Evolutionary conservation across 192 early-diverging fungal genomes (phyloP), one percentile per base, ranked within the genome.

Genomic region (Dispira parvispora): DNA sequence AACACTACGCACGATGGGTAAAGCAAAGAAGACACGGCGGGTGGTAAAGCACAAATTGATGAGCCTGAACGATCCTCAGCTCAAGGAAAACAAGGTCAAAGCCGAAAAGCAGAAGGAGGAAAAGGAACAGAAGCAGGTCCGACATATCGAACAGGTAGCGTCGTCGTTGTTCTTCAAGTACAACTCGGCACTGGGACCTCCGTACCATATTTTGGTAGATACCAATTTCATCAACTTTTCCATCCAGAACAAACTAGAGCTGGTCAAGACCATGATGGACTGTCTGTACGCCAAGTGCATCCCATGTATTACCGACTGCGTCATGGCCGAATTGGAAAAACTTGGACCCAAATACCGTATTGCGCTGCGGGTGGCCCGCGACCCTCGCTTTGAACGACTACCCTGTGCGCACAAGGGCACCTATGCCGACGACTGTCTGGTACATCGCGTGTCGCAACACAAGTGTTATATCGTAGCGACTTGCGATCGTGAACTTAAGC

Each of bases 191-290:
- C 77, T 99, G 5, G 91, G 89, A 3, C 96, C 96, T 45, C 96
- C 96, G 16, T 99, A 99, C 74, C 87, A 91, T 64, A 81, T 99
- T 23, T 73, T 99, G 12, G 84, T 99, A 44, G 96, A 99, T 75
- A 97, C 96, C 67, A 99, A 99, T 72, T 99, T 99, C 62, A 98
- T 99, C 81, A 99, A 99, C 79, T 96, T 99, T 69, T 89, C 92
- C 12, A 91, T 99, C 68, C 94, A 96, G 71, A 99, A 99, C 80
- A 95, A 97, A 69, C 81, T 99, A 27, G 96, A 99, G 70, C 76
- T 95, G 32, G 82, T 96, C 32, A 88, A 94, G 61, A 85, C 90
- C 20, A 94, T 95, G 92, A 97, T 99, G 96, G 92, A 99, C 72
- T 99, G 94, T 67, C 76, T 98, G n/a, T 94, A 89, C 67, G 93